These are phyloP conservation scores for Magnolia sinica DNA, from an alignment of 164 flowering plant genomes.

Conservation along the genomic window DNA sequence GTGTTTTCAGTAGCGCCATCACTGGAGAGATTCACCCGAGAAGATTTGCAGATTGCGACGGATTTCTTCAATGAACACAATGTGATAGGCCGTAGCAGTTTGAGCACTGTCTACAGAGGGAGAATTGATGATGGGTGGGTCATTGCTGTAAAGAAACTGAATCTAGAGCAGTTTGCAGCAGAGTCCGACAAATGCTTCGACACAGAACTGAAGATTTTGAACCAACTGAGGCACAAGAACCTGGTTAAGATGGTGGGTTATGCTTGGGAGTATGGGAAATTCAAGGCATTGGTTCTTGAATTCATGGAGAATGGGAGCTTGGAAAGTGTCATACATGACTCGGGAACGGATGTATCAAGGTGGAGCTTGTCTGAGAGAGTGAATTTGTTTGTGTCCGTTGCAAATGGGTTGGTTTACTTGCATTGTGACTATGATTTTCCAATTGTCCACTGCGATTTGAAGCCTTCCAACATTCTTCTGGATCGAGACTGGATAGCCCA, in stretches of 20 bases:
- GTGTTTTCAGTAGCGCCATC: conserved; percentile 22
- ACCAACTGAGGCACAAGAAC: conserved; percentile 62
- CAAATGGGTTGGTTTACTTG: conserved; percentile 64
- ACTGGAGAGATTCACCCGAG: conserved; percentile 47
- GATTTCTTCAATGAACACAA: conserved; percentile 43
- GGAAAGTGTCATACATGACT: conserved; percentile 57
- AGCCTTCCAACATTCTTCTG: conserved; percentile 76
- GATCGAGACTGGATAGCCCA: conserved; percentile 61
- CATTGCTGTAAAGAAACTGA: conserved; percentile 63
- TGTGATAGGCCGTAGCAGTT: conserved; percentile 54
- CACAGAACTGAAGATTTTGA: conserved; percentile 57
- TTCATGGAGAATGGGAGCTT: conserved; percentile 84
- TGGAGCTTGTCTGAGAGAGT: conserved; percentile 58
- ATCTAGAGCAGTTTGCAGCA: conserved; percentile 43
- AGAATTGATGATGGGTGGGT: conserved; percentile 42
- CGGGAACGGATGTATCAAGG: conserved; percentile 25
- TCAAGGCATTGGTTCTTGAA: conserved; percentile 70
- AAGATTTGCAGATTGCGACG: conserved; percentile 58
- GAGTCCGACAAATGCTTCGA: conserved; percentile 63
- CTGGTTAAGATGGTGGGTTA: conserved; percentile 72
- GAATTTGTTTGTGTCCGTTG: conserved; percentile 48
- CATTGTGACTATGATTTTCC: conserved; percentile 66
- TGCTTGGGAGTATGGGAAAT: conserved; percentile 74
- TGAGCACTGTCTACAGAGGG: conserved; percentile 81
- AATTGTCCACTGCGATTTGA: conserved; percentile 78